Conservation (phyloP, 306 rosid genomes). For the Pachyrhizus erosus region DNA sequence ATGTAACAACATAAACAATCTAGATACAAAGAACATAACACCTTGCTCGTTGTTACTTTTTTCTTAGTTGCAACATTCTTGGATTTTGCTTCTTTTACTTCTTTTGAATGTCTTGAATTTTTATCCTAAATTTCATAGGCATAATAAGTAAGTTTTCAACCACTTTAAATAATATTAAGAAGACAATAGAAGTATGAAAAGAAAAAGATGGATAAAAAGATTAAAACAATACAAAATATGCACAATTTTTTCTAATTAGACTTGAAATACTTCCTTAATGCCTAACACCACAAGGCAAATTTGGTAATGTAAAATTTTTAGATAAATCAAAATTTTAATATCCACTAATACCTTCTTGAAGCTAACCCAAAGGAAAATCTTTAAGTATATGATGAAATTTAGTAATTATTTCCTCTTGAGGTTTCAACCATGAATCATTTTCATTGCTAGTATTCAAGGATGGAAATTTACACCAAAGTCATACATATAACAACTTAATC, state of each 20-base stretch:
- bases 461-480: constrained; percentile 33
- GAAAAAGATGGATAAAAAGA: neutral
- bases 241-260: neutral
- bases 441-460: constrained; percentile 23
- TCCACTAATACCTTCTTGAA: constrained; percentile 26
- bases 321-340: constrained; percentile 40
- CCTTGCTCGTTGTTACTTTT: constrained; percentile 34
- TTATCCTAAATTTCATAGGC: constrained; percentile 43
- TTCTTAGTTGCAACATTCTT: constrained; percentile 48
- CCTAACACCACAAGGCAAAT: constrained; percentile 49
- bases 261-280: constrained; percentile 43
- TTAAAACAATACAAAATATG: neutral
- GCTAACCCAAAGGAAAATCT: constrained; percentile 38
- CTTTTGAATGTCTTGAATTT: constrained; percentile 27
- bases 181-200: neutral
- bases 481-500: constrained; percentile 2
- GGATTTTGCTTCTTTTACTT: constrained; percentile 31
- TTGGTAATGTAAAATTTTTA: constrained; percentile 37
- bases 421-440: constrained; percentile 44
- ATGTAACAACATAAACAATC: neutral
- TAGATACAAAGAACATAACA: neutral
- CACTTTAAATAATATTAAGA: constrained; percentile 26
- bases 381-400: constrained; percentile 28
- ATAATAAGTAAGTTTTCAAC: constrained; percentile 1
- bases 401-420: constrained; percentile 28